These are phyloP conservation scores for Hondaea fermentalgiana DNA, from an alignment of 108 stramenopile species.

Conservation along the genomic window DNA sequence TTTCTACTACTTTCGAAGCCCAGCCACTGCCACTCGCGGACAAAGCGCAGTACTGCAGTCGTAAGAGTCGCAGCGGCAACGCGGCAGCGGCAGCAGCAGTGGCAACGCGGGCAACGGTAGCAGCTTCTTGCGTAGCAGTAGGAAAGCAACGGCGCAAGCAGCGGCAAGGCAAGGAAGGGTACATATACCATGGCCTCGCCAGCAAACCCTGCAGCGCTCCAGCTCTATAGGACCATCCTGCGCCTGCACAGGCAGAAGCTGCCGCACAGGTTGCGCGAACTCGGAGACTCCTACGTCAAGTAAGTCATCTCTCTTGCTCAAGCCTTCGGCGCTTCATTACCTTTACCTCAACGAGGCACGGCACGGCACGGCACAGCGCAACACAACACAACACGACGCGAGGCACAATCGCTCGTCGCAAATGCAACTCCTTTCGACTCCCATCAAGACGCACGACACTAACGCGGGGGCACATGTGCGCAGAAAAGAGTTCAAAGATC, in stretches of 20 bases:
- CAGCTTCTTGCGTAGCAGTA: no score
- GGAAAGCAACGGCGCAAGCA: no score
- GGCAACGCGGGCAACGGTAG: no score
- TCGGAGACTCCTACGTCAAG: constrained; percentile 14
- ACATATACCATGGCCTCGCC: not conserved
- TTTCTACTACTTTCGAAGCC: no score
- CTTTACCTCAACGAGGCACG: not conserved
- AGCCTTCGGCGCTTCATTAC: not conserved
- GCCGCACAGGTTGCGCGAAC: not conserved
- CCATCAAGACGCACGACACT: not conserved
- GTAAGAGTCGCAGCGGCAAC: no score
- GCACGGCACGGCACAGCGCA: no score
- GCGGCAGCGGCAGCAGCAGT: no score
- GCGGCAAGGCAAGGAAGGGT: no score
- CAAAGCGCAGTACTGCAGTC: no score
- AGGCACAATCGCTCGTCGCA: not conserved
- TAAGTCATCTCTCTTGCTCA: not conserved
- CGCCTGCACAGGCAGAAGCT: constrained; percentile 12
- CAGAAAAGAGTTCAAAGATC: constrained; percentile 15
- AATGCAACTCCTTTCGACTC: not conserved
- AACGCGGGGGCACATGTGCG: not conserved
- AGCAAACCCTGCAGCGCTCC: not conserved
- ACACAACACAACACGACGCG: no score
- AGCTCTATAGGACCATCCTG: constrained; percentile 7
- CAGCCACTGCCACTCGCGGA: no score